Conservation (phyloP, 2,329 filamentous ascomycete species). For the Oidium heveae region DNA sequence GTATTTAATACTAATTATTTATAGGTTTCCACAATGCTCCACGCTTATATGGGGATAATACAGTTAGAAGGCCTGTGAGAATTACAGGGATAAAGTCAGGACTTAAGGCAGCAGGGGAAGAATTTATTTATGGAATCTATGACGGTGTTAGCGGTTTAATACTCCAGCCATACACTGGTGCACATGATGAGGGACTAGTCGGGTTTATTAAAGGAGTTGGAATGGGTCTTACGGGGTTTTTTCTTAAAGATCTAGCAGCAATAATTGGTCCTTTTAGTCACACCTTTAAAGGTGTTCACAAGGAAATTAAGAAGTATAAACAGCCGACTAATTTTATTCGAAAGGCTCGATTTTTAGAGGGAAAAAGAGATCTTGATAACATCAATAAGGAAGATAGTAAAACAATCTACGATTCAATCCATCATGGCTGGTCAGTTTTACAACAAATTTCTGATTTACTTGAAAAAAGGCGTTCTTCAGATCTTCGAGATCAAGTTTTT, state of each 20-base stretch:
- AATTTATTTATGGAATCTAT: conserved; percentile 37
- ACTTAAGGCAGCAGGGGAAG: conserved; percentile 30
- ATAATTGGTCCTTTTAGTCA: conserved; percentile 34
- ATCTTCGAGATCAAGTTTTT: conserved; percentile 13
- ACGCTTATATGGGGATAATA: conserved; percentile 43
- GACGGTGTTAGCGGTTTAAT: conserved; percentile 40
- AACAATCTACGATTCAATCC: conserved; percentile 13
- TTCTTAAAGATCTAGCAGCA: conserved; percentile 39
- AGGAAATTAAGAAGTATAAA: conserved; percentile 27
- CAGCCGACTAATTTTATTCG: conserved; percentile 28
- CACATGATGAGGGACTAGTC: conserved; percentile 25
- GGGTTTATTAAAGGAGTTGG: conserved; percentile 28
- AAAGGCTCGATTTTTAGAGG: conserved; percentile 31
- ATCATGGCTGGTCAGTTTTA: conserved; percentile 20
- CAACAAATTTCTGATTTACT: conserved; percentile 18
- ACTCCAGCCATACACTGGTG: conserved; percentile 30
- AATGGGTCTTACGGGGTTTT: conserved; percentile 35
- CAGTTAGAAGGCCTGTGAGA: conserved; percentile 27
- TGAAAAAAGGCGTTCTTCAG: conserved; percentile 11
- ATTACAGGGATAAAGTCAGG: conserved; percentile 42
- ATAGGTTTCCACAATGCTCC: conserved; percentile 38
- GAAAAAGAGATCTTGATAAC: conserved; percentile 20
- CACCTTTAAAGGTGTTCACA: conserved; percentile 35
- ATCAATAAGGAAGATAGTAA: conserved; percentile 15
- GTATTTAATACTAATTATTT: not conserved